Evolutionary conservation across 805 yeast species (phyloP), one percentile per base, ranked within the genome.

Genomic region (Candida jianshihensis): DNA sequence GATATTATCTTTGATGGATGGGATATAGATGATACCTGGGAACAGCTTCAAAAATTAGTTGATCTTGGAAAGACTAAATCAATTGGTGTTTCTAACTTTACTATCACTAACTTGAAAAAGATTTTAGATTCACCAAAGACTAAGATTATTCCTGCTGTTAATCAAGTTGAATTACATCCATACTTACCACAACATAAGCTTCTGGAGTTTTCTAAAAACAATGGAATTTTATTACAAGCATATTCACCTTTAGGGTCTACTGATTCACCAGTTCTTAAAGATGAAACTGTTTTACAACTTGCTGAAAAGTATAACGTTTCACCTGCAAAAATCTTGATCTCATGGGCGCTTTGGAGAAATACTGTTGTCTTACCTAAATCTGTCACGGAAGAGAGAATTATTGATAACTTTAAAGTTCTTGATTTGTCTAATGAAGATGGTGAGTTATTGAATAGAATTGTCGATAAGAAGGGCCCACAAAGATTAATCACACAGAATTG

Each of bases 1-100:
- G 71, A 66, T 44, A 77, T 79, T 42, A 51, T 64, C 20, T 51
- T 79, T 37, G 80, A 80, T 57, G 92, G 90, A n/a, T 85, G 79
- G 73, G 19, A 12, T 13, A 10, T 29, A 12, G 19, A 18, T 29
- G 31, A 29, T 29, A 29, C 31, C 8, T 29, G 31, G 47, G 55
- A 7, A 7, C 11, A 18, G 13, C n/a, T 29, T 13, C 31, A 29
- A 19, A 19, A 29, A 29, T 19, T 29, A n/a, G 31, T 29, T 16
- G 24, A 29, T 12, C 10, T 16, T 13, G 31, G 31, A 6, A 29
- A 29, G n/a, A 29, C 31, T 12, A 29, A n/a, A 12, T 19, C 24
- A 6, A 29, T 29, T 19, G 31, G 31, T 29, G 31, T 29, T 29
- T 29, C 31, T 19, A 29, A 29, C 16, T 29, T 29, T 24, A 29